Evolutionary conservation across 352 stramenopile species (phyloP).

Genomic region (Thraustotheca clavata): DNA sequence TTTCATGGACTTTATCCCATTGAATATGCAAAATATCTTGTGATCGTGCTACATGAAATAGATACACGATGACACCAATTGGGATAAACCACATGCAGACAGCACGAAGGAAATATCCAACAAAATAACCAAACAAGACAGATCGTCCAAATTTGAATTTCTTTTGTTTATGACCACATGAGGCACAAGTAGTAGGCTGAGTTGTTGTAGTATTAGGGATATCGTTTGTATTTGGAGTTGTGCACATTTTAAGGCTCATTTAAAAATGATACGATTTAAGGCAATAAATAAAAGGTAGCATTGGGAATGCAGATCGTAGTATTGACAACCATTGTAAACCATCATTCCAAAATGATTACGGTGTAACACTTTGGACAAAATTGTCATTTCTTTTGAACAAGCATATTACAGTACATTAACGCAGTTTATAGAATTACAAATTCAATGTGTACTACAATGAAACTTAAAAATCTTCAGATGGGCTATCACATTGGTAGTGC

Average conservation of each 20-base stretch:
- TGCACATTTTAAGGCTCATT: too few relatives aligned
- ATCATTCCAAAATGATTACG: too few relatives aligned
- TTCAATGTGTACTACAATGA: too few relatives aligned
- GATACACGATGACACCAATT: neutral
- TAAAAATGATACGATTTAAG: too few relatives aligned
- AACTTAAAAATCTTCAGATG: neutral
- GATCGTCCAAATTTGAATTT: neutral
- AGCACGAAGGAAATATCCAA: neutral
- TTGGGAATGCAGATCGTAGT: too few relatives aligned
- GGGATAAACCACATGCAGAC: neutral
- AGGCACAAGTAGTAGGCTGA: too few relatives aligned
- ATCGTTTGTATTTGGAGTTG: too few relatives aligned
- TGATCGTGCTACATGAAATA: neutral
- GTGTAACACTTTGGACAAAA: neutral
- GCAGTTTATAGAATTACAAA: too few relatives aligned
- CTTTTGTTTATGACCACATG: neutral
- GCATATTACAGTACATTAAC: too few relatives aligned
- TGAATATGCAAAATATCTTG: neutral
- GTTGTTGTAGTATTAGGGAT: too few relatives aligned
- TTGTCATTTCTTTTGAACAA: neutral
- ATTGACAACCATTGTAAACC: too few relatives aligned
- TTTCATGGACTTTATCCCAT: neutral
- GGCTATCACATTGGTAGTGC: constrained; percentile 24
- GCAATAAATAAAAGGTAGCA: too few relatives aligned
- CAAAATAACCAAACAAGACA: neutral